Conservation (phyloP, 176 grass and related monocot species). For the Aechmea fasciata region DNA sequence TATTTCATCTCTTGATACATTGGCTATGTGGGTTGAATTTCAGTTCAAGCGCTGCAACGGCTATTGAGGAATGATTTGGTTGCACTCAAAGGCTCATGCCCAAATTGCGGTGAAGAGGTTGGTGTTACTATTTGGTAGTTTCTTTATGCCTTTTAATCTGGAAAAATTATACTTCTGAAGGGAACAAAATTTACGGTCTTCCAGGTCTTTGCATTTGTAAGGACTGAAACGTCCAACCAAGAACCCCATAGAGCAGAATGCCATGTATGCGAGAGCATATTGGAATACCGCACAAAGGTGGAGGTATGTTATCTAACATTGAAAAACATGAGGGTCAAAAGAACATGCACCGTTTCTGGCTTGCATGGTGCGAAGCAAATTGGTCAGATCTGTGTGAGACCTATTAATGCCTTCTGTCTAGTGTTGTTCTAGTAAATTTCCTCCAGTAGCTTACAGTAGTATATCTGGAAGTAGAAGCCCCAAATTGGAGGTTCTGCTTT, state of each 20-base stretch:
- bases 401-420: no score
- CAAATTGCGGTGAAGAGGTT: constrained; percentile 94
- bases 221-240: constrained; percentile 45
- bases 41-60: constrained; percentile 67
- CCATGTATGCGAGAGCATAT: constrained; percentile 72
- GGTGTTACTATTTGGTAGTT: constrained; percentile 13
- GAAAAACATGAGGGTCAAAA: neutral
- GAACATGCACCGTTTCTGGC: neutral
- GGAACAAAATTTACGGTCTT: constrained; percentile 13
- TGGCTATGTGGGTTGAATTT: neutral
- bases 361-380: neutral
- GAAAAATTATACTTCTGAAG: neutral
- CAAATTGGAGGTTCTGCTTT: no score
- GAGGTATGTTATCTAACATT: constrained; percentile 39
- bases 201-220: constrained; percentile 94
- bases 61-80: constrained; percentile 72
- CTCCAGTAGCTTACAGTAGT: no score
- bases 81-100: constrained; percentile 83
- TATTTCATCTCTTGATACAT: neutral
- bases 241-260: constrained; percentile 68
- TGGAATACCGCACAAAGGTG: constrained; percentile 89
- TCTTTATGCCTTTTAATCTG: constrained; percentile 1
- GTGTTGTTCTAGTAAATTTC: no score
- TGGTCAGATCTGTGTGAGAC: no score
- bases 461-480: no score